Evolutionary conservation across 768 basidiomycete genomes (phyloP), one percentile per base, ranked within the genome.

Genomic region (Suillus lakei): DNA sequence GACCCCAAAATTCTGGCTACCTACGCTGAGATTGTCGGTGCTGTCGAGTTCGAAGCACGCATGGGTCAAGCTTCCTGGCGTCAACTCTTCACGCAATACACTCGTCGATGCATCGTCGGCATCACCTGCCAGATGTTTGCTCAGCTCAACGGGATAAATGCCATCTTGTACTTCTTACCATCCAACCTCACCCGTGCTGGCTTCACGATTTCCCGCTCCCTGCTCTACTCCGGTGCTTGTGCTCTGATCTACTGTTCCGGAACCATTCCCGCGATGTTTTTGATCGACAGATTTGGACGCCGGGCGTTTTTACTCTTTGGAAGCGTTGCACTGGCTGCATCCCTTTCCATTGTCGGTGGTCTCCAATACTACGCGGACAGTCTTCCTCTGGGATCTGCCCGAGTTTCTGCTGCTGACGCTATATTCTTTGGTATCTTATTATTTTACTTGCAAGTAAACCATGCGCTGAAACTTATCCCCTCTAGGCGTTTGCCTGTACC

Each of bases 131-230:
- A 89, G 67, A 81, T 83, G 69, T 85, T 85, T 62, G 83, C 83
- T 1, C 84, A 86, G 66, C 82, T 84, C 72, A 86, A 86, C 69
- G 84, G 85, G 26, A 85, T 86, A 73, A 86, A 85, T 64, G 84
- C 83, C 13, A 82, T 89, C 59, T 77, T 88, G 30, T 88, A 88
- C 69, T 87, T 85, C 70, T 77, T 88, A 13, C 86, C 86, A 10
- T 82, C 82, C 64, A 85, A 82, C 65, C 76, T 86, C 65, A 80
- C 81, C 5, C 81, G 83, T 26, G 82, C 85, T 3, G 84, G 86
- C 15, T 85, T 86, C 75, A 75, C 75, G 28, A 74, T 81, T 46
- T 71, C 78, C 30, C 78, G 75, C 9, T 79, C 84, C 12, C 72
- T 85, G 53, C 77, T 85, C 58, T 85, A 81, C 66, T 79, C 84